Conservation (phyloP, 2,329 filamentous ascomycete species). For the Calonectria crousiana region DNA sequence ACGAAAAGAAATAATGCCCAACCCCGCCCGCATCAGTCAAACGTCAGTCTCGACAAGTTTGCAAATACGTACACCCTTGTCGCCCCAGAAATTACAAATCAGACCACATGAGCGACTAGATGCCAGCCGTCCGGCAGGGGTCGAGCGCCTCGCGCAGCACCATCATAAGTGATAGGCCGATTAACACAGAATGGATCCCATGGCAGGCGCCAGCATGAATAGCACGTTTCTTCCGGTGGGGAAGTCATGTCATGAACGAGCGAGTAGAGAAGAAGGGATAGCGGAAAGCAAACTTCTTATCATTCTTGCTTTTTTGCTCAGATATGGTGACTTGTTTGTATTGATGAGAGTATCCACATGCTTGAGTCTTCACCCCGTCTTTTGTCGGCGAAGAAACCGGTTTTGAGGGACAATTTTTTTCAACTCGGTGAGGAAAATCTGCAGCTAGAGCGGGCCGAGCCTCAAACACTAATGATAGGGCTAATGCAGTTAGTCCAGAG, state of each 20-base stretch:
- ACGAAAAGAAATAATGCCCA: background rate
- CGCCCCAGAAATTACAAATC: background rate
- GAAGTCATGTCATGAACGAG: background rate
- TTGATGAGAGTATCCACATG: background rate
- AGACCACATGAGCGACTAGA: background rate
- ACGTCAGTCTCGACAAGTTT: background rate
- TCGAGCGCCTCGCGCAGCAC: background rate
- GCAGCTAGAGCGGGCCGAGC: background rate
- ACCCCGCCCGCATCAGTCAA: background rate
- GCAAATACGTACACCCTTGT: background rate
- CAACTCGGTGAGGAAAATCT: background rate
- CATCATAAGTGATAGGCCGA: background rate
- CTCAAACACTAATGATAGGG: background rate
- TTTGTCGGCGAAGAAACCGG: background rate
- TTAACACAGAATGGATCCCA: background rate
- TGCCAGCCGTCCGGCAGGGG: background rate
- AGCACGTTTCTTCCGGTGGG: background rate
- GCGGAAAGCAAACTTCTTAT: background rate
- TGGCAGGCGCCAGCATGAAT: background rate
- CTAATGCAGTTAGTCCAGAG: background rate
- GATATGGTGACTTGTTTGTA: too few species aligned
- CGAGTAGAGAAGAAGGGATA: background rate
- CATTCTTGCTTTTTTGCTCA: background rate
- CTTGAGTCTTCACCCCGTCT: background rate
- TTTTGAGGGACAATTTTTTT: background rate